Evolutionary conservation across 2,329 filamentous ascomycete species (phyloP), one percentile per base, ranked within the genome.

Genomic region (Aspergillus vadensis): DNA sequence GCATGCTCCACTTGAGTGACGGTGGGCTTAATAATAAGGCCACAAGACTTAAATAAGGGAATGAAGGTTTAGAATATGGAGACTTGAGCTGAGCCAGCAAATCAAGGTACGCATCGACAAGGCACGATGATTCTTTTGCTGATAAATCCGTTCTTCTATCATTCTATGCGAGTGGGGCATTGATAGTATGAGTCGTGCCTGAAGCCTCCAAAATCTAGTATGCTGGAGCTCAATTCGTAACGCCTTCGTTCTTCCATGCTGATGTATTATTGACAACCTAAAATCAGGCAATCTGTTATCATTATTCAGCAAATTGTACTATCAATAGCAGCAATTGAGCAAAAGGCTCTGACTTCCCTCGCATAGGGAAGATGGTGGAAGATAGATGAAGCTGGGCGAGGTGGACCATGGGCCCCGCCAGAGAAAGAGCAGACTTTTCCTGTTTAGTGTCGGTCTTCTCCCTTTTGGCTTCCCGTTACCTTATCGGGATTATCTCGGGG

Each of bases 101-200:
- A 50, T 50, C 27, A 49, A 10, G 21, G 15, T 19, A 32, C 8
- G 9, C 15, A 30, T 12, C 6, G 25, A 30, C n/a, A 14, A n/a
- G 15, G n/a, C n/a, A 50, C n/a, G 15, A 19, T 30, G 47, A 5
- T 36, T 44, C 27, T 32, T 10, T 59, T 55, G 52, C 58, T 60
- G 57, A 59, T 59, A 59, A 59, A 59, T 59, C 49, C 41, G 15
- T 49, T 30, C 44, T 30, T 32, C 23, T 2, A 27, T 19, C 30
- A n/a, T 50, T 50, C 47, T 15, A 17, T 50, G 47, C 23, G 10
- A 50, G 47, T 50, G 15, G 47, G 17, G 25, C 6, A n/a, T n/a
- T 5, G n/a, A 7, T 8, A 27, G 23, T 15, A 25, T 27, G 32
- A 36, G 32, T 36, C 32, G 32, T 36, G 32, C 32, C 23, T 27